A percentile compares a stretch with the other conserved stretches of the same genome.
phyloP scores from a whole-genome alignment of 768 basidiomycete genomes.

The Suillus americanus region DNA sequence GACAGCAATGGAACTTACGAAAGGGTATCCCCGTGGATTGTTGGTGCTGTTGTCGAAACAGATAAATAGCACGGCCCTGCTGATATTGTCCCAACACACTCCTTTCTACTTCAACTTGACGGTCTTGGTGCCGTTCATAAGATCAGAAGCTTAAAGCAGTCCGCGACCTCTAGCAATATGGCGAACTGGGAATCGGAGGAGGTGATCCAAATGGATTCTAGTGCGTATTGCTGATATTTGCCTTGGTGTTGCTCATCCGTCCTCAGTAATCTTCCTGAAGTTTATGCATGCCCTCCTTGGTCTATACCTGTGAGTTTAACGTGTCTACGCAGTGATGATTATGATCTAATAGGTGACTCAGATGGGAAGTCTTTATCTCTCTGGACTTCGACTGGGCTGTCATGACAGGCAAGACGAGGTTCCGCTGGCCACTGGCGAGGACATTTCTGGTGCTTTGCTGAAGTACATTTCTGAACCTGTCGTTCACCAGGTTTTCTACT shows the following conservation, averaged over 20 bases:
- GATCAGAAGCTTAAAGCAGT: not conserved
- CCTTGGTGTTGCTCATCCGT: not conserved
- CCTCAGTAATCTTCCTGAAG: conserved; percentile 37
- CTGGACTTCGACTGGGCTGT: conserved; percentile 43
- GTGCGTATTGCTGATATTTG: conserved; percentile 24
- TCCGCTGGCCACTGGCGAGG: conserved; percentile 50
- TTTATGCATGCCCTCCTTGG: conserved; percentile 45
- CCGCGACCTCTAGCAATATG: conserved; percentile 27
- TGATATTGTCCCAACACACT: not conserved
- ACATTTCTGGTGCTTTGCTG: not conserved
- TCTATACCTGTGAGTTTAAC: conserved; percentile 40
- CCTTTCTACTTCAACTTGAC: conserved; percentile 2
- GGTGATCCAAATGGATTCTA: conserved; percentile 35
- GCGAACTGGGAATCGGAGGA: conserved; percentile 40
- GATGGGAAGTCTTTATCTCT: conserved; percentile 46
- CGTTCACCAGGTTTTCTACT: conserved; percentile 42
- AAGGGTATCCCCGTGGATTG: not conserved
- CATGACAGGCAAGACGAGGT: conserved; percentile 39
- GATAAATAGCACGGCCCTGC: not conserved
- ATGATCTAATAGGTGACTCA: conserved; percentile 14
- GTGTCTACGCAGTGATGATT: not conserved
- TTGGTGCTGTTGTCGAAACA: not conserved
- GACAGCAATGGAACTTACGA: not conserved
- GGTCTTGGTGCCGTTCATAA: not conserved
- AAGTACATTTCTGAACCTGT: not conserved